phyloP scores from a whole-genome alignment of 2,329 filamentous ascomycete genomes.

The Beauveria caledonica region DNA sequence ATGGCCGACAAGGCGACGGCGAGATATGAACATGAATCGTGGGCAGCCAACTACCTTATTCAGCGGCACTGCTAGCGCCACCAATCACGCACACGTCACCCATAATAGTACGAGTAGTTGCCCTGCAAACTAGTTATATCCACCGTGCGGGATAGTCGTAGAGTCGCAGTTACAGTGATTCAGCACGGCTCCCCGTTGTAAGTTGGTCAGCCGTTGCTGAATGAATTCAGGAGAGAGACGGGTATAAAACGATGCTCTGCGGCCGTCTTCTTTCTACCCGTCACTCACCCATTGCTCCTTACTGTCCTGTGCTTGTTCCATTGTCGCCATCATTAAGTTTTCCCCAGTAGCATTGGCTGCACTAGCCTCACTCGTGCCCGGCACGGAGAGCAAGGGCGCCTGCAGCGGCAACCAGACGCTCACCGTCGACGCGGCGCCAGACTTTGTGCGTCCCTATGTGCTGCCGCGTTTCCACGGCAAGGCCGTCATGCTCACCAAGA shows the following conservation, averaged over 20 bases:
- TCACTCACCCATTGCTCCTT: background rate
- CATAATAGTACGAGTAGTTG: background rate
- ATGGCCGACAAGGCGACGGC: background rate
- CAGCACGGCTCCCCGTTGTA: background rate
- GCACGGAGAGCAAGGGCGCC: background rate
- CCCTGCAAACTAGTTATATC: background rate
- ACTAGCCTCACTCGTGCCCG: background rate
- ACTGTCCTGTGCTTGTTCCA: background rate
- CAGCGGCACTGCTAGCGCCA: background rate
- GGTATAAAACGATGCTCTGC: background rate
- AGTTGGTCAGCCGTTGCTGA: too few species aligned
- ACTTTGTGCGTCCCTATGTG: slow-evolving; percentile 18
- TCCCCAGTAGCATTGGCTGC: background rate
- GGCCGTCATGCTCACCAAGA: slow-evolving; percentile 16
- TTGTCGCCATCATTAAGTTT: background rate
- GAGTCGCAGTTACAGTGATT: background rate
- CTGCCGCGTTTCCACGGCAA: slow-evolving; percentile 18
- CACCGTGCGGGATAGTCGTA: background rate
- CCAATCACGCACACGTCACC: background rate
- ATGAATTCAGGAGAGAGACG: background rate
- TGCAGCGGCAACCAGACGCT: background rate
- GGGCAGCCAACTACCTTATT: too few species aligned
- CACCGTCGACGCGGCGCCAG: slow-evolving; percentile 15
- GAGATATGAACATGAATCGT: background rate
- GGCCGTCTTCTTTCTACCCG: background rate